phyloP scores from a whole-genome alignment of 306 rosid species.

The Sicyos edulis region DNA sequence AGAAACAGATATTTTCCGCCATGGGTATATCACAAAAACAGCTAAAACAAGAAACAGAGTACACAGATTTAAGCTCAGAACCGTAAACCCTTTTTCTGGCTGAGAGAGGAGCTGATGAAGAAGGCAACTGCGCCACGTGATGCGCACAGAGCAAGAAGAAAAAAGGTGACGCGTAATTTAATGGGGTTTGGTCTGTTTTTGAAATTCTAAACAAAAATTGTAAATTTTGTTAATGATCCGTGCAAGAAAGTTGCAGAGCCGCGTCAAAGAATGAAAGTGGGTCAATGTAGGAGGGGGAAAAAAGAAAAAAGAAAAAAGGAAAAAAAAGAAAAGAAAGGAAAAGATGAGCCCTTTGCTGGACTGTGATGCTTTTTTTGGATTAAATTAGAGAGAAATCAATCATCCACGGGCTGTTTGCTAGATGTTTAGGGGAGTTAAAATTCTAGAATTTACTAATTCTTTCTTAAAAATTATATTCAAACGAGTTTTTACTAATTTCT shows the following conservation, averaged over 20 bases:
- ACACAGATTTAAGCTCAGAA: constrained; percentile 16
- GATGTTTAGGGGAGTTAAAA: no score
- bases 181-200: not conserved
- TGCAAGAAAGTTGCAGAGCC: not conserved
- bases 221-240: not conserved
- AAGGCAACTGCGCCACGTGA: constrained; percentile 4
- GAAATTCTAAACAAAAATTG: constrained; percentile 7
- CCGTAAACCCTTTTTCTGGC: not conserved
- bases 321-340: no score
- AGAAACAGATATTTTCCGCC: constrained; percentile 58
- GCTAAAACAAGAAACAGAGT: constrained; percentile 15
- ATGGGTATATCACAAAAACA: constrained; percentile 29
- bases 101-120: not conserved
- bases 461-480: no score
- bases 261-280: no score
- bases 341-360: not conserved
- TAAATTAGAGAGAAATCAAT: not conserved
- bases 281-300: no score
- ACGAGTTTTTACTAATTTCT: no score
- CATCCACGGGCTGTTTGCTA: no score
- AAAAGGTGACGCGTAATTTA: constrained; percentile 10
- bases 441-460: no score
- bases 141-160: constrained; percentile 8
- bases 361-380: not conserved
- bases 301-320: no score